A percentile compares a stretch with the other conserved stretches of the same genome.
phyloP scores from a whole-genome alignment of 1,284 basidiomycete genomes.

The Ustilago sp. region DNA sequence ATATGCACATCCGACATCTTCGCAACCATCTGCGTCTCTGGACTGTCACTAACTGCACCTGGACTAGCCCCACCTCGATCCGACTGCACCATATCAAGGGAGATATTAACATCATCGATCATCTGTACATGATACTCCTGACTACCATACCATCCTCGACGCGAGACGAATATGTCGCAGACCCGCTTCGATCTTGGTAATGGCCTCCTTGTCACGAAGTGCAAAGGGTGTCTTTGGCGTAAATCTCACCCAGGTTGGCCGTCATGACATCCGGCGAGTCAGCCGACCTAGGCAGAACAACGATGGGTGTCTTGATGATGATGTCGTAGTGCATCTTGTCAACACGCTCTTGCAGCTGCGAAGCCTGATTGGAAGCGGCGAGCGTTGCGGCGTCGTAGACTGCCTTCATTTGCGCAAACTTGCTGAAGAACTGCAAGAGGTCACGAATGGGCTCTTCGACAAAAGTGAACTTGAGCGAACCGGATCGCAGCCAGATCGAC shows the following conservation, averaged over 20 bases:
- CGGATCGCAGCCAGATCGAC: conserved; percentile 84
- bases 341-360: conserved; percentile 74
- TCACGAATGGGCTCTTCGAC: conserved; percentile 87
- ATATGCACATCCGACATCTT: conserved; percentile 91
- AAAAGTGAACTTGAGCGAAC: conserved; percentile 90
- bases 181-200: conserved; percentile 77
- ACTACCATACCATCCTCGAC: conserved; percentile 55
- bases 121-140: conserved; percentile 75
- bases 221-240: conserved; percentile 82
- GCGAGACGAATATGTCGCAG: conserved; percentile 84
- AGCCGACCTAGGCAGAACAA: conserved; percentile 85
- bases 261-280: conserved; percentile 79
- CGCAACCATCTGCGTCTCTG: conserved; percentile 73
- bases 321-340: conserved; percentile 88
- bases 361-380: conserved; percentile 88
- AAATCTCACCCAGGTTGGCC: conserved; percentile 89
- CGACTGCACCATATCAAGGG: conserved; percentile 78
- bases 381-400: conserved; percentile 95
- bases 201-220: conserved; percentile 68
- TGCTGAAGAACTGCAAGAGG: conserved; percentile 85
- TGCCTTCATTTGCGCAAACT: conserved; percentile 81
- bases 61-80: conserved; percentile 27
- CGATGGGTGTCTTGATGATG: conserved; percentile 89
- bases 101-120: conserved; percentile 89
- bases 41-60: conserved; percentile 67